Evolutionary conservation across 1,284 basidiomycete genomes (phyloP).

Genomic region (Heterobasidion occidentale): DNA sequence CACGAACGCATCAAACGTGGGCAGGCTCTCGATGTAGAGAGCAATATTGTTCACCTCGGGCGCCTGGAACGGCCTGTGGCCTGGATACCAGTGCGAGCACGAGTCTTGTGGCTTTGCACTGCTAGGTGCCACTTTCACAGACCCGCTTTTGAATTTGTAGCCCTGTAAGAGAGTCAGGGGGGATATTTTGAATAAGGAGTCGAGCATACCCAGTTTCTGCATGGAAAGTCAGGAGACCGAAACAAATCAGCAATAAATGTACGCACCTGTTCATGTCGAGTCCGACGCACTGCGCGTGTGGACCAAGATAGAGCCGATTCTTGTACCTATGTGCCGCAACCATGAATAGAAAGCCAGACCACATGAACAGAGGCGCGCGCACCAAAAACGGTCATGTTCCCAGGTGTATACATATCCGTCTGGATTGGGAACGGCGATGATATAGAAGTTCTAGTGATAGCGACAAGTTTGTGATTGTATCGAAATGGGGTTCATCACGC

Average conservation of each 20-base stretch:
- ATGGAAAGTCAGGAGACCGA: too few species aligned
- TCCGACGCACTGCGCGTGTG: slow-evolving; percentile 49
- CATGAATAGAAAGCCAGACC: background rate
- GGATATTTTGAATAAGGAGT: too few species aligned
- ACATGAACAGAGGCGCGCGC: background rate
- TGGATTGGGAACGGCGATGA: slow-evolving; percentile 77
- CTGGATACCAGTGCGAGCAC: slow-evolving; percentile 72
- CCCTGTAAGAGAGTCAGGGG: background rate
- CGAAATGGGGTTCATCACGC: background rate
- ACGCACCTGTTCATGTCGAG: slow-evolving; percentile 71
- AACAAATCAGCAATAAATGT: too few species aligned
- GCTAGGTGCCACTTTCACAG: background rate
- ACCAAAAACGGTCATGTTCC: slow-evolving; percentile 15
- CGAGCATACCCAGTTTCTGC: slow-evolving; percentile 7
- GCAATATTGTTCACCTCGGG: slow-evolving; percentile 72
- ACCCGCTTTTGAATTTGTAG: slow-evolving; percentile 17
- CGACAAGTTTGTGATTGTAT: too few species aligned
- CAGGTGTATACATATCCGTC: slow-evolving; percentile 74
- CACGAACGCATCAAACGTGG: slow-evolving; percentile 52
- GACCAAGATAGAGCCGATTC: slow-evolving; percentile 57
- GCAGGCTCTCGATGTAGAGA: slow-evolving; percentile 53
- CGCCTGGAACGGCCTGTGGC: slow-evolving; percentile 64
- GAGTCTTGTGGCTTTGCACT: slow-evolving; percentile 29
- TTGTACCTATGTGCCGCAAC: slow-evolving; percentile 44
- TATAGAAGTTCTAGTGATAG: slow-evolving; percentile 51